Conservation (phyloP, 2,329 filamentous ascomycete species). For the Fusarium gaditjirri region DNA sequence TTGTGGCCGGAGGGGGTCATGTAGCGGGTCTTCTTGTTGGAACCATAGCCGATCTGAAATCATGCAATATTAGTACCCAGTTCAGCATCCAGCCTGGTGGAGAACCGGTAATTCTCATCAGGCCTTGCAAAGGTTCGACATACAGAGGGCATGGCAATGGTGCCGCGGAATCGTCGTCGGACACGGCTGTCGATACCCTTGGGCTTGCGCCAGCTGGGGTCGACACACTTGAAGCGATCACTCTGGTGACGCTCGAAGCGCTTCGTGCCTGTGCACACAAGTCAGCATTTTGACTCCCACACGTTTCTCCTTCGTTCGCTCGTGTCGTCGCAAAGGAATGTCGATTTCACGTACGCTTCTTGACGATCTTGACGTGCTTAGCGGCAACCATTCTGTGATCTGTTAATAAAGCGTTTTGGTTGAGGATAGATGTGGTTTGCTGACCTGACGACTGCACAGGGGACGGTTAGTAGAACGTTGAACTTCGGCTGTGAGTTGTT, state of each 20-base stretch:
- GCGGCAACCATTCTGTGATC: conserved; percentile 89
- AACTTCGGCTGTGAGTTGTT: conserved; percentile 17
- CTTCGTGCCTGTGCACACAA: conserved; percentile 76
- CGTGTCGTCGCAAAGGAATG: conserved; percentile 15
- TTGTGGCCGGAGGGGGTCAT: conserved; percentile 99
- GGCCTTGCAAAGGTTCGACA: conserved; percentile 53
- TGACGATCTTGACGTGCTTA: conserved; percentile 99
- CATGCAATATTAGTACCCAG: conserved; percentile 31
- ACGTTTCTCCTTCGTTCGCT: neutral
- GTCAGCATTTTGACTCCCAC: conserved; percentile 51
- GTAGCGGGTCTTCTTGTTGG: conserved; percentile 99
- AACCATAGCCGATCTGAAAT: conserved; percentile 92
- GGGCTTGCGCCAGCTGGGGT: conserved; percentile 95
- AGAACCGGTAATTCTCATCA: conserved; percentile 3
- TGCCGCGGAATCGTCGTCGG: conserved; percentile 96
- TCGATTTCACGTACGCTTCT: conserved; percentile 88
- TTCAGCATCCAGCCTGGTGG: neutral
- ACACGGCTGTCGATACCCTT: conserved; percentile 99
- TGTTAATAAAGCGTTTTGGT: conserved; percentile 45
- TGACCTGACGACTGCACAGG: conserved; percentile 58
- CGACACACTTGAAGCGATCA: conserved; percentile 95
- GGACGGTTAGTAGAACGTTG: conserved; percentile 44
- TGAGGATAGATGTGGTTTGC: conserved; percentile 25
- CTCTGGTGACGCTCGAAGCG: conserved; percentile 97
- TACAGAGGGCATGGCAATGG: conserved; percentile 98